A percentile compares a stretch with the other conserved stretches of the same genome.
phyloP scores from a whole-genome alignment of 202 grass and related monocot genomes.

The Panicum hallii region DNA sequence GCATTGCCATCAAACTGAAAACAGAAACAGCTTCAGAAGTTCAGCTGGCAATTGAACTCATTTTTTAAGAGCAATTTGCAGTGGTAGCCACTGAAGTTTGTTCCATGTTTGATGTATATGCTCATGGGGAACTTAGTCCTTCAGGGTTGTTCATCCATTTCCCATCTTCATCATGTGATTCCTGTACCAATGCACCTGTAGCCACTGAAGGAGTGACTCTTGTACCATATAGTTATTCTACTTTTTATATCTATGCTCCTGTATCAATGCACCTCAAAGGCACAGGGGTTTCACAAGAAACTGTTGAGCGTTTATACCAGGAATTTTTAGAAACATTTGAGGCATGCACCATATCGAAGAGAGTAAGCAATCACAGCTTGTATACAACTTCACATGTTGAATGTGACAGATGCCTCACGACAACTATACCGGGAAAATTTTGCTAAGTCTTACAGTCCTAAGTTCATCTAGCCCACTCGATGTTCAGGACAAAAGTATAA shows the following conservation, averaged over 20 bases:
- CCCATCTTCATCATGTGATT: too few species aligned
- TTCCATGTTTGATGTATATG: not conserved
- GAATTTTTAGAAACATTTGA: not conserved
- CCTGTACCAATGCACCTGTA: too few species aligned
- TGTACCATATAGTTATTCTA: not conserved
- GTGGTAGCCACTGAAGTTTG: not conserved
- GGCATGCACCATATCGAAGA: not conserved
- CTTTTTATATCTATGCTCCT: not conserved
- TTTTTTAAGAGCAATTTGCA: not conserved
- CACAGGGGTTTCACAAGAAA: not conserved
- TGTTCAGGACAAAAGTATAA: conserved; percentile 37
- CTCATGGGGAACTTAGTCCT: too few species aligned
- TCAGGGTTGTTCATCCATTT: too few species aligned
- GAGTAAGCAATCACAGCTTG: conserved; percentile 4
- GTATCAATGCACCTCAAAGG: not conserved
- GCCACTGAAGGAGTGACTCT: too few species aligned
- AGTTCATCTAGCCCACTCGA: conserved; percentile 42
- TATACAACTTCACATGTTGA: conserved; percentile 54
- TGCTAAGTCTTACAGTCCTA: conserved; percentile 51
- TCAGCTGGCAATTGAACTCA: not conserved
- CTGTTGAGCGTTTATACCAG: not conserved
- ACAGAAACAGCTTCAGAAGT: not conserved
- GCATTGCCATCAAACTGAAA: not conserved
- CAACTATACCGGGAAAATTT: conserved; percentile 51
- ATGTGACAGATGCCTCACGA: conserved; percentile 40